Evolutionary conservation across 805 yeast genomes (phyloP).

Genomic region (Isabelozyma heimii): DNA sequence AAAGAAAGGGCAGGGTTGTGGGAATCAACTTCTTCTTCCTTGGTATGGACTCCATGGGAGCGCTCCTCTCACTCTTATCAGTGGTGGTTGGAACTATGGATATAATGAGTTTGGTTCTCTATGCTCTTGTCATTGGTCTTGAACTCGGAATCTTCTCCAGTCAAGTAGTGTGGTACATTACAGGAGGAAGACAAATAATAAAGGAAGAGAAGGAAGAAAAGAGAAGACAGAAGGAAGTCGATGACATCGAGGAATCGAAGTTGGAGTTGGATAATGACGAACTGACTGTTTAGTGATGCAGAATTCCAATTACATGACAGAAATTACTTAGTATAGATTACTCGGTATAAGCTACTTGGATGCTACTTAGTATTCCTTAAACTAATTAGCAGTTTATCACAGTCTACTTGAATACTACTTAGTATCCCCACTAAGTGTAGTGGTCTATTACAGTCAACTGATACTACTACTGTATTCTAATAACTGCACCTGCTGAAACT

Average conservation of each 20-base stretch:
- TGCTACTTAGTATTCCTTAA: too few relatives aligned
- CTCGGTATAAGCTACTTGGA: too few relatives aligned
- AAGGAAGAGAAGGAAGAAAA: constrained; percentile 22
- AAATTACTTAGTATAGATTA: too few relatives aligned
- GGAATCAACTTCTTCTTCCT: constrained; percentile 86
- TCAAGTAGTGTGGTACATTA: constrained; percentile 66
- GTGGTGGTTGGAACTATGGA: constrained; percentile 60
- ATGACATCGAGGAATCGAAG: not conserved
- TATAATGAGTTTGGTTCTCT: constrained; percentile 74
- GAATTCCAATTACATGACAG: too few relatives aligned
- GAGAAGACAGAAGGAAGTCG: not conserved
- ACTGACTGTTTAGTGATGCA: not conserved
- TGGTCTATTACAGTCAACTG: too few relatives aligned
- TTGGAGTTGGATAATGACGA: not conserved
- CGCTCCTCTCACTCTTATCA: constrained; percentile 66
- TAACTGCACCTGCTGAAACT: too few relatives aligned
- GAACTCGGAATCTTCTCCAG: constrained; percentile 76
- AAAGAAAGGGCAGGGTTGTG: constrained; percentile 78
- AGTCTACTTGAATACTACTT: too few relatives aligned
- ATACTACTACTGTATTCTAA: too few relatives aligned
- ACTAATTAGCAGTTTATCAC: too few relatives aligned
- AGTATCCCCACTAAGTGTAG: too few relatives aligned
- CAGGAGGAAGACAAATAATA: constrained; percentile 24
- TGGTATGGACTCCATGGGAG: constrained; percentile 75
- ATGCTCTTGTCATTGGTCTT: constrained; percentile 66